Evolutionary conservation across 768 basidiomycete species (phyloP), one percentile per base, ranked within the genome.

Genomic region (Termitomyces sp.): DNA sequence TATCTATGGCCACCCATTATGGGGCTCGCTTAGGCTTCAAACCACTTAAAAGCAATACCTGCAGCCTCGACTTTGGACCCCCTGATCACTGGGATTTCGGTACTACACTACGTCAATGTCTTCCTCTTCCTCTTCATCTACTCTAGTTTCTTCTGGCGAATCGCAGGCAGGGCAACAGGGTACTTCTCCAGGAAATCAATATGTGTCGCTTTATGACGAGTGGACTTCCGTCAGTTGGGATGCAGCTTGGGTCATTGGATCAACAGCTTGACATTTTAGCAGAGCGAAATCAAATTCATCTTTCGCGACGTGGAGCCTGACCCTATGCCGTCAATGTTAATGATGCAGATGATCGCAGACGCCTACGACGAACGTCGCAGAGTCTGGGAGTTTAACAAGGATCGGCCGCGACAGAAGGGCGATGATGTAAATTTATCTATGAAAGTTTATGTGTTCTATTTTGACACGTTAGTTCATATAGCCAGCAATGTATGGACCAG

Each of bases 281-380:
- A 56, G 48, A 44, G 26, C 41, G 49, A 50, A 26, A 56, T 49
- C 6, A 31, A 31, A 8, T 17, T 37, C 1, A 42, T 35, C 1
- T 56, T 56, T 19, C 41, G 47, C 9, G 50, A 40, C 31, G 55
- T 17, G 15, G n/a, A 55, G 26, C 17, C 12, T 23, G 52, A 60
- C 50, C 62, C 62, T 35, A 15, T 45, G 31, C 47, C 62, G 5
- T 46, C 55, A 6, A 23, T 64, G 47, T 46, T 58, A 50, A 46
- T 62, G 37, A 14, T 61, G 40, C 63, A 64, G 43, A 62, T 64
- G 62, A 40, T 64, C 31, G 63, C 62, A 6, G 62, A 64, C 46
- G 48, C 59, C 7, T 64, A 64, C 26, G 53, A 57, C 17, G 63
- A 64, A 30, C 51, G 59, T 5, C 58, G 60, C 28, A 9, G 19